These are phyloP conservation scores for Oryza officinalis DNA, from an alignment of 176 grass and related monocot species.

Conservation along the genomic window DNA sequence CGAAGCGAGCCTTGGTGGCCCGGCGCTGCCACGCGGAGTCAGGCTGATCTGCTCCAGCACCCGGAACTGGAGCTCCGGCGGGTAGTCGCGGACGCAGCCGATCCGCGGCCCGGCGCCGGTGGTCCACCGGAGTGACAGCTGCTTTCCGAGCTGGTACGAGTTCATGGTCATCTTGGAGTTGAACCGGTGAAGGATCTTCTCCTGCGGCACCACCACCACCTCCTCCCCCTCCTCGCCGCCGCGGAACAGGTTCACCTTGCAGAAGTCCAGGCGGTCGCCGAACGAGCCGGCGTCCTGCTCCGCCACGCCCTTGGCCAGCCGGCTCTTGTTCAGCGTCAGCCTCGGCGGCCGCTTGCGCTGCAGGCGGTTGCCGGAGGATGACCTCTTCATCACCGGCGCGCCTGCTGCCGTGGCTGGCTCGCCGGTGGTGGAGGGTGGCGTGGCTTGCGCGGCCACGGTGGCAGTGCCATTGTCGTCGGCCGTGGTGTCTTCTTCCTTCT, in stretches of 20 bases:
- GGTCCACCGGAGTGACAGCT: constrained; percentile 79
- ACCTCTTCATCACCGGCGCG: constrained; percentile 41
- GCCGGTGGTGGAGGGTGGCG: neutral
- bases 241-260: constrained; percentile 63
- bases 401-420: neutral
- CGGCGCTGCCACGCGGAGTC: constrained; percentile 48
- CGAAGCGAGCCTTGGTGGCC: constrained; percentile 26
- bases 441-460: neutral
- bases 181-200: constrained; percentile 77
- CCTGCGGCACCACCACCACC: constrained; percentile 47
- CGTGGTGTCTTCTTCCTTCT: constrained; percentile 28
- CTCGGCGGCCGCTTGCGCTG: constrained; percentile 45
- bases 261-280: constrained; percentile 48
- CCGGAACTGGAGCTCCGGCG: constrained; percentile 72
- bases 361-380: constrained; percentile 42
- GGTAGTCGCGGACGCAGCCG: constrained; percentile 86
- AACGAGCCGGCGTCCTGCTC: constrained; percentile 39
- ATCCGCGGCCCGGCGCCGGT: constrained; percentile 76
- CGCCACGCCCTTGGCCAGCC: constrained; percentile 3
- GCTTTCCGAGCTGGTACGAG: constrained; percentile 88
- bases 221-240: constrained; percentile 39
- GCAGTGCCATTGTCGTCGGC: neutral
- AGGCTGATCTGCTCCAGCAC: constrained; percentile 79
- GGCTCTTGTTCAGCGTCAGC: constrained; percentile 37
- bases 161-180: constrained; percentile 72